Evolutionary conservation across 768 basidiomycete species (phyloP).

Genomic region (Lactarius vividus): DNA sequence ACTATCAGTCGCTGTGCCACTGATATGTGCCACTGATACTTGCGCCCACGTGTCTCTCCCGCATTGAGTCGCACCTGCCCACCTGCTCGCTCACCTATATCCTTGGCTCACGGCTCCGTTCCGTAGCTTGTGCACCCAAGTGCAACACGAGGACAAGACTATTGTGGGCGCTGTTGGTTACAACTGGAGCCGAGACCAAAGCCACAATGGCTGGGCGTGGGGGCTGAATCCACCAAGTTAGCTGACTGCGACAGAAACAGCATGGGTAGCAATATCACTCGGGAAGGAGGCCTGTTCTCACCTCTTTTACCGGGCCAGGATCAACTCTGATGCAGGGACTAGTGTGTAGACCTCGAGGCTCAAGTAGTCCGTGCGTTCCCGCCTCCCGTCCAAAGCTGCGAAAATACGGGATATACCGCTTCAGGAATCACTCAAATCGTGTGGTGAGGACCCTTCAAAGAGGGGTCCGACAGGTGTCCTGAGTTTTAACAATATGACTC

Average conservation of each 20-base stretch:
- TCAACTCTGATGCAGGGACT: neutral
- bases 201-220: neutral
- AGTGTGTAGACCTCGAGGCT: neutral
- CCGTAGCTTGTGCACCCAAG: too few relatives aligned
- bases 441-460: neutral
- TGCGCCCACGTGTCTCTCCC: neutral
- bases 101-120: neutral
- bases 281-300: neutral
- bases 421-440: neutral
- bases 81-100: neutral
- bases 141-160: neutral
- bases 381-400: neutral
- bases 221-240: neutral
- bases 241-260: neutral
- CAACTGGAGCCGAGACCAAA: neutral
- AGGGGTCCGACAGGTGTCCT: neutral
- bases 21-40: neutral
- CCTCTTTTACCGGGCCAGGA: neutral
- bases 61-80: neutral
- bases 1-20: neutral
- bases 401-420: neutral
- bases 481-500: neutral
- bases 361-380: neutral
- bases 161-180: neutral
- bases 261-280: neutral